Evolutionary conservation across 1,139 yeast genomes (phyloP).

Genomic region (Protomyces pachydermus): DNA sequence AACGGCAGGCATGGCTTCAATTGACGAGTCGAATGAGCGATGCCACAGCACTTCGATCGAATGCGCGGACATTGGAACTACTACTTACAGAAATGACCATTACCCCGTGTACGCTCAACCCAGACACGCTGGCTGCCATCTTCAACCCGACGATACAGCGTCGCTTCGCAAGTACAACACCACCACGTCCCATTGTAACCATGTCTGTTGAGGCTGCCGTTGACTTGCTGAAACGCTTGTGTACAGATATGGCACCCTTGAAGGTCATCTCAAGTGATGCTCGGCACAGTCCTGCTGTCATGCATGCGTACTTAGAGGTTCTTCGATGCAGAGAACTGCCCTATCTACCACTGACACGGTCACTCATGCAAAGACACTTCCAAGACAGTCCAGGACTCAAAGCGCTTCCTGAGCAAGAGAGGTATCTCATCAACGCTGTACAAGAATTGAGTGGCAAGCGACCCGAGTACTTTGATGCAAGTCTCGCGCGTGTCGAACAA

Average conservation of each 20-base stretch:
- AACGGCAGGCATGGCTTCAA: background rate
- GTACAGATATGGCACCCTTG: constrained; percentile 14
- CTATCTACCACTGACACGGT: constrained; percentile 6
- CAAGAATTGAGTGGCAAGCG: constrained; percentile 15
- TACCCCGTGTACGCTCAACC: background rate
- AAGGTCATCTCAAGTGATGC: constrained; percentile 1
- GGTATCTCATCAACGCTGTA: constrained; percentile 7
- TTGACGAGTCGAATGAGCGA: background rate
- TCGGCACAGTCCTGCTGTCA: constrained; percentile 1
- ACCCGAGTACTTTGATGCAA: constrained; percentile 15
- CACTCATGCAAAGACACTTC: constrained; percentile 12
- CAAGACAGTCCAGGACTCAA: background rate
- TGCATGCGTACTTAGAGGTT: constrained; percentile 8
- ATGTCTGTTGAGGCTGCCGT: constrained; percentile 16
- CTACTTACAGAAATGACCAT: background rate
- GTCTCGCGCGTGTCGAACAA: constrained; percentile 1
- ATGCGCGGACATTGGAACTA: background rate
- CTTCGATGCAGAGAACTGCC: constrained; percentile 7
- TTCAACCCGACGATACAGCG: constrained; percentile 23
- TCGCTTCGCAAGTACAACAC: constrained; percentile 23
- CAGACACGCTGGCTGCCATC: background rate
- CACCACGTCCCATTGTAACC: constrained; percentile 28
- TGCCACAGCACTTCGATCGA: background rate
- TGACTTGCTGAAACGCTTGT: background rate
- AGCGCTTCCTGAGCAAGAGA: constrained; percentile 1